Evolutionary conservation across 106 monocot genomes (phyloP).

Genomic region (Gastrodia elata): DNA sequence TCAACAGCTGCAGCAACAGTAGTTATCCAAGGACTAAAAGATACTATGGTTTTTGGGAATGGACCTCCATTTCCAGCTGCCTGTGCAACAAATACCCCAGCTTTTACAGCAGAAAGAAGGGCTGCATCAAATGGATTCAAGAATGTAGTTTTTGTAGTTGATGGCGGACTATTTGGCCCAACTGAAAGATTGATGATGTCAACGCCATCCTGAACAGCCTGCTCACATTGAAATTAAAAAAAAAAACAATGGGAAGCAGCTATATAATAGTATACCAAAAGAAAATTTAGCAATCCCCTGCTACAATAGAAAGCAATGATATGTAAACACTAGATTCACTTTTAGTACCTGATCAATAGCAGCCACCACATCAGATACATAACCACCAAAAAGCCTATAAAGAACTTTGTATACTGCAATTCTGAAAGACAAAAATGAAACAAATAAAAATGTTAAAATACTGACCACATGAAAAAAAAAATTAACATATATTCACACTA

Average conservation of each 20-base stretch:
- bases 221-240: slow-evolving; percentile 17
- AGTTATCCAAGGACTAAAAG: slow-evolving; percentile 94
- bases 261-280: background rate
- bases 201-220: slow-evolving; percentile 97
- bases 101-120: slow-evolving; percentile 94
- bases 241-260: background rate
- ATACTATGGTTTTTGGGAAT: slow-evolving; percentile 87
- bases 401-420: slow-evolving; percentile 97
- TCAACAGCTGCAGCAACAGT: slow-evolving; percentile 99
- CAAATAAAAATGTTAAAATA: background rate
- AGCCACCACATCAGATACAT: slow-evolving; percentile 93
- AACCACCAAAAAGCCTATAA: slow-evolving; percentile 95
- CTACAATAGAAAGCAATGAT: background rate
- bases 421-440: slow-evolving; percentile 23
- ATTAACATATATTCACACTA: background rate
- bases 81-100: slow-evolving; percentile 96
- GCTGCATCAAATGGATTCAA: slow-evolving; percentile 95
- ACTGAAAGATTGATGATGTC: slow-evolving; percentile 96
- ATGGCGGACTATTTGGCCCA: slow-evolving; percentile 89
- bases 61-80: slow-evolving; percentile 98
- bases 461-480: background rate
- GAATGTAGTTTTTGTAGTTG: slow-evolving; percentile 78
- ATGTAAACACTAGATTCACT: background rate
- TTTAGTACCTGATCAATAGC: slow-evolving; percentile 95
- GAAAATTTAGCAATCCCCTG: background rate